phyloP scores from a whole-genome alignment of 1,139 yeast species.

The Diutina siamensis region DNA sequence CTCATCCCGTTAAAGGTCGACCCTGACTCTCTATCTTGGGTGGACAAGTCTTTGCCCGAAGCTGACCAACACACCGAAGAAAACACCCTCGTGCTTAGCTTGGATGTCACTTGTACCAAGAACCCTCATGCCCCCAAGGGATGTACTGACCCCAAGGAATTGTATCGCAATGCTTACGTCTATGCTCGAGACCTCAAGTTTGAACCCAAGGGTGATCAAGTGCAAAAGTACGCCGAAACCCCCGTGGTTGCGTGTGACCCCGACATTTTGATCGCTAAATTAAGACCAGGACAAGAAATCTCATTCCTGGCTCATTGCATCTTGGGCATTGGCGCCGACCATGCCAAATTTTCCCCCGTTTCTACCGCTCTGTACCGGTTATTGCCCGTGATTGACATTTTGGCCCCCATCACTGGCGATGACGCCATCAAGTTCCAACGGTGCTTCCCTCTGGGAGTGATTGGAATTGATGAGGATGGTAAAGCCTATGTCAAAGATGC shows the following conservation, averaged over 20 bases:
- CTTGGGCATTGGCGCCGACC: conserved; percentile 87
- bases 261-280: conserved; percentile 77
- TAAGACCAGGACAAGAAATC: conserved; percentile 96
- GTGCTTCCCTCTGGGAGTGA: conserved; percentile 90
- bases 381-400: conserved; percentile 80
- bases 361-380: conserved; percentile 95
- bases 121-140: conserved; percentile 77
- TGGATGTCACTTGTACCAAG: conserved; percentile 74
- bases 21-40: conserved; percentile 81
- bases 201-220: conserved; percentile 86
- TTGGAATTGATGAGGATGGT: conserved; percentile 58
- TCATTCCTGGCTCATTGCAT: conserved; percentile 83
- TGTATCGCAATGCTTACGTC: conserved; percentile 74
- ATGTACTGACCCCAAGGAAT: conserved; percentile 70
- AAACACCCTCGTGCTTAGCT: conserved; percentile 75
- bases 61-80: conserved; percentile 69
- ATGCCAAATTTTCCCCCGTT: conserved; percentile 95
- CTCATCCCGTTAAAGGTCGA: conserved; percentile 81
- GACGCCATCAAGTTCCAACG: conserved; percentile 70
- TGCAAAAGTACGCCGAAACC: conserved; percentile 48
- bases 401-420: conserved; percentile 63
- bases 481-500: conserved; percentile 79
- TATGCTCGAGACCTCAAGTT: conserved; percentile 83
- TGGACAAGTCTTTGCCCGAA: conserved; percentile 53
- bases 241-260: conserved; percentile 81